Conservation (phyloP, 805 yeast genomes). For the Myxozyma nipponensis region DNA sequence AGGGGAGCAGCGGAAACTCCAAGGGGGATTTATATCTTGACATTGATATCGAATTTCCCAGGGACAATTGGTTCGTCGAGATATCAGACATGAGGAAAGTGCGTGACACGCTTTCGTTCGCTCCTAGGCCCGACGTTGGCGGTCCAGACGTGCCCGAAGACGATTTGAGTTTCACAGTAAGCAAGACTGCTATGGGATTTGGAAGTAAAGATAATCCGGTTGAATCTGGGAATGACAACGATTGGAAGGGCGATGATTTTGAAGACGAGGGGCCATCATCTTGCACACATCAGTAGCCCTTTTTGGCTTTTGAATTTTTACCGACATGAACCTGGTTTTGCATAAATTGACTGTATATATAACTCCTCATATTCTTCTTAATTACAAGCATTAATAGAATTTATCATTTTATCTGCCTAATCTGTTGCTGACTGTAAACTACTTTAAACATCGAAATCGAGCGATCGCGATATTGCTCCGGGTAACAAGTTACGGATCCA, state of each 20-base stretch:
- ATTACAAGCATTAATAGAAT: no score
- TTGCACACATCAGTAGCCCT: slow-evolving; percentile 16
- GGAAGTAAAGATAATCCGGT: slow-evolving; percentile 6
- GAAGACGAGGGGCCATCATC: not conserved
- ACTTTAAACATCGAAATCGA: no score
- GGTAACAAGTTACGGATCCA: no score
- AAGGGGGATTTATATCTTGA: slow-evolving; percentile 70
- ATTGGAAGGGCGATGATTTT: not conserved
- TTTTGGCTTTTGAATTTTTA: no score
- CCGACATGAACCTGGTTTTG: slow-evolving; percentile 11
- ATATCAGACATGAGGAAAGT: slow-evolving; percentile 48
- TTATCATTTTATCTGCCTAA: no score
- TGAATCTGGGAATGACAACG: not conserved
- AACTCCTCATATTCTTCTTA: no score
- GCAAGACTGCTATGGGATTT: slow-evolving; percentile 11
- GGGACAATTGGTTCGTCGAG: slow-evolving; percentile 80
- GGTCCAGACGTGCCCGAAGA: slow-evolving; percentile 8
- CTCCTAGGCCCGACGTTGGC: slow-evolving; percentile 5
- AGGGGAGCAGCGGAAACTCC: slow-evolving; percentile 34
- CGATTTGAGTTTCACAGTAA: slow-evolving; percentile 7
- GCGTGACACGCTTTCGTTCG: slow-evolving; percentile 30
- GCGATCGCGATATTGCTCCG: no score
- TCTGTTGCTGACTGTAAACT: no score
- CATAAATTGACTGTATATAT: not conserved
- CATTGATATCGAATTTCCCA: slow-evolving; percentile 75